Evolutionary conservation across 2,329 filamentous ascomycete species (phyloP).

Genomic region (Stachybotrys chartarum): DNA sequence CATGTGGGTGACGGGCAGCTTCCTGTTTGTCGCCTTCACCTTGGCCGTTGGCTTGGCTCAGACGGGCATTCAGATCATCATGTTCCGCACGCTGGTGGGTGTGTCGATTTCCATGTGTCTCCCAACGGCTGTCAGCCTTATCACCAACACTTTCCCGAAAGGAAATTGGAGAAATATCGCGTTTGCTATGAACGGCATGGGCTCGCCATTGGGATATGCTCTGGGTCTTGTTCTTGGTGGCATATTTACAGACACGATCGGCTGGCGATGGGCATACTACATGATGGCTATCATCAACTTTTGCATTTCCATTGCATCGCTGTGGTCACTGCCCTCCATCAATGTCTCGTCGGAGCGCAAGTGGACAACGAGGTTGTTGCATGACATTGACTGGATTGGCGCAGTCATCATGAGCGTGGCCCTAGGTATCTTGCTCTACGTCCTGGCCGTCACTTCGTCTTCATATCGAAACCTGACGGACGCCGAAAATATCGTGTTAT

Average conservation of each 20-base stretch:
- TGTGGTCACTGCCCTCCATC: constrained; percentile 27
- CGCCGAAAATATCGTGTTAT: constrained; percentile 33
- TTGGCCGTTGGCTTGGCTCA: constrained; percentile 22
- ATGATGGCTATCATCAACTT: constrained; percentile 26
- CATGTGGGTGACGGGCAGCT: constrained; percentile 20
- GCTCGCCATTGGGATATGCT: constrained; percentile 38
- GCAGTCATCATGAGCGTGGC: constrained; percentile 35
- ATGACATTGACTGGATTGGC: constrained; percentile 47
- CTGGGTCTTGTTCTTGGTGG: constrained; percentile 42
- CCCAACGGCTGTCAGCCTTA: constrained; percentile 27
- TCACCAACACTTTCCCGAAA: constrained; percentile 27
- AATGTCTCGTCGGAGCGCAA: constrained; percentile 11
- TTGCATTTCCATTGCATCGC: constrained; percentile 23
- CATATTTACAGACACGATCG: constrained; percentile 37
- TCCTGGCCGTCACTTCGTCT: constrained; percentile 37
- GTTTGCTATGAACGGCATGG: constrained; percentile 37
- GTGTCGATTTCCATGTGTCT: constrained; percentile 29
- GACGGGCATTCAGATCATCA: constrained; percentile 28
- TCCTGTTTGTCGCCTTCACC: constrained; percentile 19
- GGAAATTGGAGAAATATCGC: constrained; percentile 30
- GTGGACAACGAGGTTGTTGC: constrained; percentile 17
- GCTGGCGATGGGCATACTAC: constrained; percentile 40
- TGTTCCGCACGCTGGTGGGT: constrained; percentile 26
- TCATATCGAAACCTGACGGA: constrained; percentile 29
- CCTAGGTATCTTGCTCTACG: constrained; percentile 43